Conservation (phyloP, 306 rosid species). For the Begonia peltatifolia region DNA sequence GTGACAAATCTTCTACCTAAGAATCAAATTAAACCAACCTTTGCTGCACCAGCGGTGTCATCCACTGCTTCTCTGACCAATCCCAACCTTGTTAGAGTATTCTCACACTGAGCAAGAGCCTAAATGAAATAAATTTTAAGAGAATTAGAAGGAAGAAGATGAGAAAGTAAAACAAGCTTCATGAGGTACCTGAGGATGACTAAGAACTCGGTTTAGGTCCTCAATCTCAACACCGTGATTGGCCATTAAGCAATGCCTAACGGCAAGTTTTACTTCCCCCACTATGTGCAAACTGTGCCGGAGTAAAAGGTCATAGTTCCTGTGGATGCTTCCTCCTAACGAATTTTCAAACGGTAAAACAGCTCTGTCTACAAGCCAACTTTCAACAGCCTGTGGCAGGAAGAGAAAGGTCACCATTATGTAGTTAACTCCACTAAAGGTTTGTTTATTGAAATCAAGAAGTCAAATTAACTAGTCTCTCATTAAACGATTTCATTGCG, state of each 20-base stretch:
- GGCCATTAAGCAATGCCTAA: conserved; percentile 82
- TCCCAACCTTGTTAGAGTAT: conserved; percentile 57
- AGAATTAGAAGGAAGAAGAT: not conserved
- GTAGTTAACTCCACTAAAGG: not conserved
- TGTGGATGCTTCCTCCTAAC: conserved; percentile 93
- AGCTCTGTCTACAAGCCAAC: conserved; percentile 95
- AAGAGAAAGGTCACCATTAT: conserved; percentile 4
- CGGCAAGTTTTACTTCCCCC: conserved; percentile 90
- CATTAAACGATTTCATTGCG: too few relatives aligned
- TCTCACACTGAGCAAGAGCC: conserved; percentile 99
- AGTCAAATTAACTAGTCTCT: too few relatives aligned
- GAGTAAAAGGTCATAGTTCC: conserved; percentile 90
- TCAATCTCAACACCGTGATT: conserved; percentile 63
- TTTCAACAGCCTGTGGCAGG: conserved; percentile 59
- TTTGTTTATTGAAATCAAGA: too few relatives aligned
- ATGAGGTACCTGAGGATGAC: conserved; percentile 76
- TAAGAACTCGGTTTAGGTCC: conserved; percentile 70
- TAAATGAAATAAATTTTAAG: conserved; percentile 17
- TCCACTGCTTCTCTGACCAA: conserved; percentile 88
- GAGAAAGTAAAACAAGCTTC: conserved; percentile 4
- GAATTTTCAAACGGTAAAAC: conserved; percentile 95
- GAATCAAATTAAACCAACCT: conserved; percentile 36
- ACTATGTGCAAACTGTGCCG: conserved; percentile 91
- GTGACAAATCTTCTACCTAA: conserved; percentile 2
- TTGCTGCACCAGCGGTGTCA: conserved; percentile 95